A percentile compares a stretch with the other conserved stretches of the same genome.
Conservation (phyloP, 2,329 filamentous ascomycete species). For the Pseudogymnoascus sp. region DNA sequence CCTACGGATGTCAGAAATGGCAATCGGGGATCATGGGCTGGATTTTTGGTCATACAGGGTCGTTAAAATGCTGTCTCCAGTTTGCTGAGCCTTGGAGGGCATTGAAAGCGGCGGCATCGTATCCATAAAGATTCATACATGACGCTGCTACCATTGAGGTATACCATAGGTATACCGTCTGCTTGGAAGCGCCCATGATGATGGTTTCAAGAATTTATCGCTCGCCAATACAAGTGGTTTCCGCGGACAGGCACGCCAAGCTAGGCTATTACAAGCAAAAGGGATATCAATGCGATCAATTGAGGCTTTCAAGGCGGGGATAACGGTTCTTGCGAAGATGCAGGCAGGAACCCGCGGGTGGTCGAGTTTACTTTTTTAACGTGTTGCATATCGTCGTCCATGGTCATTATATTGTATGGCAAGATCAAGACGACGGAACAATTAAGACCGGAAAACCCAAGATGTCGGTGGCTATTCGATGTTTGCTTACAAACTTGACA, state of each 20-base stretch:
- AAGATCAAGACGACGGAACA: slow-evolving; percentile 7
- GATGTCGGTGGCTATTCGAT: neutral
- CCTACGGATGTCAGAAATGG: neutral
- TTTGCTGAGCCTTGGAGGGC: slow-evolving; percentile 2
- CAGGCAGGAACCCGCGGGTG: neutral
- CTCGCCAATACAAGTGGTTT: neutral
- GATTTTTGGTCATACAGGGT: neutral
- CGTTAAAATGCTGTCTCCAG: neutral
- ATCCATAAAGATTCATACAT: slow-evolving; percentile 3
- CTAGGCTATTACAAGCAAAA: neutral
- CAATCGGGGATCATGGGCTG: neutral
- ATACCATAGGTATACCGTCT: slow-evolving; percentile 6
- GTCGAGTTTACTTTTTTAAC: neutral
- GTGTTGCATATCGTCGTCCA: neutral
- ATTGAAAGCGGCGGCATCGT: neutral
- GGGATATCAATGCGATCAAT: neutral
- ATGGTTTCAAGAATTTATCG: neutral
- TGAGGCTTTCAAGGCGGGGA: neutral
- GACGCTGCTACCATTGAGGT: slow-evolving; percentile 3
- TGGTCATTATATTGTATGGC: neutral
- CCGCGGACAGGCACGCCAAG: neutral
- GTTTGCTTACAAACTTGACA: slow-evolving; percentile 5
- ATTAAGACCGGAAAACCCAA: slow-evolving; percentile 6
- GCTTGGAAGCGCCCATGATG: neutral
- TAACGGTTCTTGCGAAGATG: neutral